These are phyloP conservation scores for Trametes pubescens DNA, from an alignment of 1,284 basidiomycete species.

Conservation along the genomic window DNA sequence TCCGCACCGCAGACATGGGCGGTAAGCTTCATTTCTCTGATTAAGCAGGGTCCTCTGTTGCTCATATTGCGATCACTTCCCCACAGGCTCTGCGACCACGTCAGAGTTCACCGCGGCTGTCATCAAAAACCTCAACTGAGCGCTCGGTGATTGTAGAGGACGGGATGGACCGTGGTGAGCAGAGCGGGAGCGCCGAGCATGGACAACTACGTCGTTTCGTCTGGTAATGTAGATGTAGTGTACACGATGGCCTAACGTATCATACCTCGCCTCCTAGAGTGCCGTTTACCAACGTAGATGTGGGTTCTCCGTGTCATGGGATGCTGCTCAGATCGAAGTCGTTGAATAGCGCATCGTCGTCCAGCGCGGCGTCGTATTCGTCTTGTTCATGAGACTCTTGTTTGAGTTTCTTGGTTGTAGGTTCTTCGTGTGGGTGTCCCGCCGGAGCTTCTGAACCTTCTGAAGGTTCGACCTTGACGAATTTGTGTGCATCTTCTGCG, in stretches of 20 bases:
- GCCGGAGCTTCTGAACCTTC: constrained; percentile 15
- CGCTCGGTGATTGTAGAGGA: constrained; percentile 18
- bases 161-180: constrained; percentile 15
- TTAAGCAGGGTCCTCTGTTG: constrained; percentile 4
- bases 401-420: constrained; percentile 51
- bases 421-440: constrained; percentile 36
- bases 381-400: constrained; percentile 47
- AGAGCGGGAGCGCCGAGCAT: constrained; percentile 22
- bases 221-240: constrained; percentile 37
- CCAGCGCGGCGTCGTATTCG: constrained; percentile 61
- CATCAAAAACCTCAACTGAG: constrained; percentile 70
- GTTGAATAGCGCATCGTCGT: constrained; percentile 55
- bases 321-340: constrained; percentile 45
- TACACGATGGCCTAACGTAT: constrained; percentile 36
- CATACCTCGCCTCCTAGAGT: constrained; percentile 30
- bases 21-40: constrained; percentile 59
- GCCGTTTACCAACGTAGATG: constrained; percentile 23
- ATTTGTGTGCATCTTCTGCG: constrained; percentile 10
- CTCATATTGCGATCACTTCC: background rate
- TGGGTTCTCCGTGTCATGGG: constrained; percentile 41
- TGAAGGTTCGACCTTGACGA: constrained; percentile 35
- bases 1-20: constrained; percentile 96
- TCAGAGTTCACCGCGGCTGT: constrained; percentile 93
- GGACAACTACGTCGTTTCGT: constrained; percentile 30
- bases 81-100: constrained; percentile 82